These are phyloP conservation scores for Spizellomyces punctatus DNA, from an alignment of 192 early-diverging fungal species.

Conservation along the genomic window DNA sequence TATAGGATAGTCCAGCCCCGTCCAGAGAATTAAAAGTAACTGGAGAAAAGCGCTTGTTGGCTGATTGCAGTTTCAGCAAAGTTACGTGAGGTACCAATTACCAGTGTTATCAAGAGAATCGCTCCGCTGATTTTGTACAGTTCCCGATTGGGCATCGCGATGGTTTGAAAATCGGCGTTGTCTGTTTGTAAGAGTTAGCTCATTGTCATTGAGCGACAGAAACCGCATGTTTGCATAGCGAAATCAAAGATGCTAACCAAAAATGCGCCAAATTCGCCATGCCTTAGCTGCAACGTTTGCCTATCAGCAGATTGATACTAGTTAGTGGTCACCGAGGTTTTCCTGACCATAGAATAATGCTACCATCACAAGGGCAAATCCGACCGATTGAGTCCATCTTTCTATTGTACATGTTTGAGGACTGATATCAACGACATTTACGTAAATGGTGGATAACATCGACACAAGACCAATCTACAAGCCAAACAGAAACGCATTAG, in stretches of 20 bases:
- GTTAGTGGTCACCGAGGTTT: neutral
- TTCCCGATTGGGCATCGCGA: too few species aligned
- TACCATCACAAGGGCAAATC: constrained; percentile 9
- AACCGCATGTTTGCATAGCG: too few species aligned
- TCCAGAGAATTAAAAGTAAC: neutral
- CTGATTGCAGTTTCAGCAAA: neutral
- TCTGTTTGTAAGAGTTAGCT: too few species aligned
- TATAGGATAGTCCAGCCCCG: neutral
- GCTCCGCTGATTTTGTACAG: too few species aligned
- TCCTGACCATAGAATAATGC: neutral
- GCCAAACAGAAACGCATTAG: too few species aligned
- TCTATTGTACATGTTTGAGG: neutral
- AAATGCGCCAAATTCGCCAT: constrained; percentile 7
- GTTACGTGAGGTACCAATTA: neutral
- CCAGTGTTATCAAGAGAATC: too few species aligned
- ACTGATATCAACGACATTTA: neutral
- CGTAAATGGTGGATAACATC: neutral
- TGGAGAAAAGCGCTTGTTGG: neutral
- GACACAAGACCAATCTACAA: neutral
- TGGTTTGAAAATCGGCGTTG: too few species aligned
- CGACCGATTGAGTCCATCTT: constrained; percentile 3
- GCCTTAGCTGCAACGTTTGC: constrained; percentile 6
- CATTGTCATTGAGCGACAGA: too few species aligned
- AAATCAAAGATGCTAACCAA: neutral
- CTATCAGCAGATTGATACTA: neutral